Conservation (phyloP, 164 flowering plant genomes). For the Santalum album region DNA sequence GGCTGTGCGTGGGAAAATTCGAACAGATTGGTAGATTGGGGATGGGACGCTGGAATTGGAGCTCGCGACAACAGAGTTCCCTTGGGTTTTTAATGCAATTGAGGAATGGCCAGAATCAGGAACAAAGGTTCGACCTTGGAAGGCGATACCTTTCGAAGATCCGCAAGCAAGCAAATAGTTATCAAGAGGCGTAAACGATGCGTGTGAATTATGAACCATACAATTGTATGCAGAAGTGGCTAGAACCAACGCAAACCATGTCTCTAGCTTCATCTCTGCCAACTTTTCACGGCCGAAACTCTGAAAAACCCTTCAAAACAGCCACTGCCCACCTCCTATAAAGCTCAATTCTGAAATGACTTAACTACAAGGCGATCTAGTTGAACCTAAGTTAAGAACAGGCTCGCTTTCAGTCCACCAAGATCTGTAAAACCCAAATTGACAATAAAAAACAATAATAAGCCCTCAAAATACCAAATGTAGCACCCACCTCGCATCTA, state of each 20-base stretch:
- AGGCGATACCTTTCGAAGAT: conserved; percentile 49
- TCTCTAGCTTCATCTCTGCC: conserved; percentile 22
- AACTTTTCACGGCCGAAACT: conserved; percentile 6
- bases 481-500: neutral
- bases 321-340: conserved; percentile 4
- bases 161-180: conserved; percentile 73
- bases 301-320: neutral
- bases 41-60: conserved; percentile 48
- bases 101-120: conserved; percentile 63
- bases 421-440: conserved; percentile 6
- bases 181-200: conserved; percentile 54
- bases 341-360: neutral
- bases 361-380: neutral
- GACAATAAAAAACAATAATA: conserved; percentile 5
- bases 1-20: conserved; percentile 41
- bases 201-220: conserved; percentile 19
- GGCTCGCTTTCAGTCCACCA: too few species aligned
- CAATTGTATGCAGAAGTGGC: conserved; percentile 18
- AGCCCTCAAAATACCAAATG: neutral
- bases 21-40: conserved; percentile 49
- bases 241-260: conserved; percentile 22
- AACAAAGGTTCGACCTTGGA: conserved; percentile 49
- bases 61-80: conserved; percentile 24
- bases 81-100: conserved; percentile 26
- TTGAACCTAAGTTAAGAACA: conserved; percentile 3